Evolutionary conservation across 257 asterid species (phyloP), one percentile per base, ranked within the genome.

Genomic region (Striga asiatica): DNA sequence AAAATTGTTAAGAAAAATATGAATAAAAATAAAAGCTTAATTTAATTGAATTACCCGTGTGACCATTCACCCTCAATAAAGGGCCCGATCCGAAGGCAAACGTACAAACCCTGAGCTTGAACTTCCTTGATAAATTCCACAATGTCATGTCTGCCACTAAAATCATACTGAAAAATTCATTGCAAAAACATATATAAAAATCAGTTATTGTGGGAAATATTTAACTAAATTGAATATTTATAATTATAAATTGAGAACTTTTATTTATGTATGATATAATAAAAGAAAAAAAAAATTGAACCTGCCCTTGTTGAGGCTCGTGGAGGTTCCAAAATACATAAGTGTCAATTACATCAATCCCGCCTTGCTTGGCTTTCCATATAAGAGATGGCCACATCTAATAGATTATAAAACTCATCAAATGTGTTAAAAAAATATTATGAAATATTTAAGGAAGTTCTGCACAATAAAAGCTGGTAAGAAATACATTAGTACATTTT

Each of bases 331-430:
- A 89, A 66, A 89, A 89, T 2, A 81, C 91, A 21, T 89, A 89
- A 0, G 98, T 89, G 45, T 80, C 88, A 34, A 89, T 89, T 2
- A 75, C 83, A 50, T 81, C 78, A 0, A 89, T 21, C 31, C 97
- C 97, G 2, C 98, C 98, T 7, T 3, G 23, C 69, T 81, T 89
- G 49, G 91, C 94, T 67, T 89, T 75, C 11, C 78, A 61, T 62
- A 89, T 89, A 28, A 89, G 31, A 39, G 84, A 60, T 8, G 88
- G 64, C 98, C 98, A 89, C 96, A 81, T 89, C 98, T 89, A 74
- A 13, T 19, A 39, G 19, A 49, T 29, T 10, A 38, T n/a, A 16
- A 43, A 48, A 46, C 8, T 46, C 51, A 8, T 45, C 8, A 45
- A 45, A 4, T 3, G 24, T 16, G 11, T n/a, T n/a, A n/a, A n/a